A percentile compares a stretch with the other conserved stretches of the same genome.
phyloP scores from a whole-genome alignment of 495 filamentous ascomycete species.

The Thermochaetoides thermophila region DNA sequence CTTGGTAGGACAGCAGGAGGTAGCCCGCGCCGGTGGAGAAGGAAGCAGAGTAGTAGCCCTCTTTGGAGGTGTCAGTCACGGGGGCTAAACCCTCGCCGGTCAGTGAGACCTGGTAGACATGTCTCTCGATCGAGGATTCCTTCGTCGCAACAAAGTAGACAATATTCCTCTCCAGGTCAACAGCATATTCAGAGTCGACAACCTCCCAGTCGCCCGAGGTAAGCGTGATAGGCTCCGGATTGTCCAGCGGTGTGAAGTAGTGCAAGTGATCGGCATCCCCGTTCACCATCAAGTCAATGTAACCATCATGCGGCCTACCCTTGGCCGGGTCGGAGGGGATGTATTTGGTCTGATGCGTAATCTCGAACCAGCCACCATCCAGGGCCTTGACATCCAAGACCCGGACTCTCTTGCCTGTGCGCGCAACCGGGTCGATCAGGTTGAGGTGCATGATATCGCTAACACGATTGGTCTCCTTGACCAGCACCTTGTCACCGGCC shows the following conservation, averaged over 20 bases:
- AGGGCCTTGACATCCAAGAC: slow-evolving; percentile 61
- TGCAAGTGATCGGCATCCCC: slow-evolving; percentile 82
- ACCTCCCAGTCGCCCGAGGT: slow-evolving; percentile 92
- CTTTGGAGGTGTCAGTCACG: slow-evolving; percentile 59
- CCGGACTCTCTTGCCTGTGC: slow-evolving; percentile 67
- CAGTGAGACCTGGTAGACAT: slow-evolving; percentile 71
- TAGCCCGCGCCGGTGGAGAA: slow-evolving; percentile 76
- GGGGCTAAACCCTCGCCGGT: slow-evolving; percentile 61
- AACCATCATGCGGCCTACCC: slow-evolving; percentile 69
- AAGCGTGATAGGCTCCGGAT: slow-evolving; percentile 61
- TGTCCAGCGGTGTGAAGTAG: slow-evolving; percentile 88
- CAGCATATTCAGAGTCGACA: slow-evolving; percentile 68
- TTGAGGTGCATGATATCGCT: slow-evolving; percentile 80
- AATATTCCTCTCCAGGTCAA: slow-evolving; percentile 70
- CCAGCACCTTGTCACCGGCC: slow-evolving; percentile 68
- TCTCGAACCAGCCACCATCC: slow-evolving; percentile 96
- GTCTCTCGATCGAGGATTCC: slow-evolving; percentile 72
- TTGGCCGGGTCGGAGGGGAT: slow-evolving; percentile 72
- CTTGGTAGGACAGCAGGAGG: slow-evolving; percentile 65
- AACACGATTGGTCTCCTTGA: slow-evolving; percentile 87
- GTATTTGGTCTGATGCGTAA: slow-evolving; percentile 70
- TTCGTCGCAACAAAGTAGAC: slow-evolving; percentile 88
- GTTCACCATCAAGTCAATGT: slow-evolving; percentile 81
- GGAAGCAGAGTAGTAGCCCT: slow-evolving; percentile 73
- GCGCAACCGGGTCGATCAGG: slow-evolving; percentile 61